Conservation (phyloP, 768 basidiomycete species). For the Suillus subluteus region DNA sequence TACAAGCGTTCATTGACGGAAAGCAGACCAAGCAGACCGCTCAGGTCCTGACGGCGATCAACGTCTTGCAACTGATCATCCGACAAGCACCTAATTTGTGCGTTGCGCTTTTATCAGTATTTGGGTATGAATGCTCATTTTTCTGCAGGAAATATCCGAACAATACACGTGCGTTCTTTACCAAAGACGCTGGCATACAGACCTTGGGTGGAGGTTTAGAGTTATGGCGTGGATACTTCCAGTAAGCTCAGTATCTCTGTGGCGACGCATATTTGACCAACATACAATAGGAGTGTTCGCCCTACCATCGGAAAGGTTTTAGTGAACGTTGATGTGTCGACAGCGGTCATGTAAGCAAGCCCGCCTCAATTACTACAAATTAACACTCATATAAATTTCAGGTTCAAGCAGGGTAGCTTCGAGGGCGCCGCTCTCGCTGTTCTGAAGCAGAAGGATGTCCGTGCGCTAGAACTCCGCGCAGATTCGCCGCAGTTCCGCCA, state of each 20-base stretch:
- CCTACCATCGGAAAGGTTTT: constrained; percentile 44
- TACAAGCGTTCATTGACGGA: constrained; percentile 30
- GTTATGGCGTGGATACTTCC: constrained; percentile 52
- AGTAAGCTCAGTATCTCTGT: constrained; percentile 38
- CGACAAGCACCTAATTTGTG: constrained; percentile 52
- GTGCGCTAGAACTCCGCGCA: constrained; percentile 33
- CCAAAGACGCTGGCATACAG: constrained; percentile 31
- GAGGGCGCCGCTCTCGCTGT: constrained; percentile 37
- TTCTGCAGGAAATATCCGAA: constrained; percentile 45
- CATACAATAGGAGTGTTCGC: constrained; percentile 45
- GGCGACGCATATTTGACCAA: constrained; percentile 2
- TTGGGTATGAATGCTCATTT: not conserved
- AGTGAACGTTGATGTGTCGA: constrained; percentile 51
- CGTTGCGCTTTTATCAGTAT: constrained; percentile 18
- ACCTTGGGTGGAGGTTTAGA: constrained; percentile 40
- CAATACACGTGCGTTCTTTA: constrained; percentile 51
- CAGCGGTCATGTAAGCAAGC: constrained; percentile 45
- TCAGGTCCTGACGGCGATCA: constrained; percentile 42
- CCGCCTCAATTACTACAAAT: not conserved
- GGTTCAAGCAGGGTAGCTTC: constrained; percentile 32
- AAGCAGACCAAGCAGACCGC: constrained; percentile 25
- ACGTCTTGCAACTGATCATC: constrained; percentile 51
- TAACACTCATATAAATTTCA: constrained; percentile 12
- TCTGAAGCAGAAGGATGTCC: constrained; percentile 26
- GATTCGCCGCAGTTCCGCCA: constrained; percentile 29